Evolutionary conservation across 305 asterid genomes (phyloP).

Genomic region (Fraxinus sp.): DNA sequence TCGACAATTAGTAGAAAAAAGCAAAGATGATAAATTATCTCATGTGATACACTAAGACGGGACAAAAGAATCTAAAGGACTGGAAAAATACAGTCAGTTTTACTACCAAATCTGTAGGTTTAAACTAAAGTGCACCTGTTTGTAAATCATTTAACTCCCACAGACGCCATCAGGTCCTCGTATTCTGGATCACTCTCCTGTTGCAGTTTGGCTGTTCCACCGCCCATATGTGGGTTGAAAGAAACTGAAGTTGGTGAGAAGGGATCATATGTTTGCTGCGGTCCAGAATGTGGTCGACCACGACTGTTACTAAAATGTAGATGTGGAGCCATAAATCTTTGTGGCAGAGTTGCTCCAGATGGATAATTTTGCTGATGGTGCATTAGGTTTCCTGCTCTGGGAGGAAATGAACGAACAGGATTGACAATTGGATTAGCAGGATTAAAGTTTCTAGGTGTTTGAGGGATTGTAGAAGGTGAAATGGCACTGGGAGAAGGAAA

Average conservation of each 20-base stretch:
- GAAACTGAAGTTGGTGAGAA: conserved; percentile 64
- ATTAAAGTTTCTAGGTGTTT: conserved; percentile 51
- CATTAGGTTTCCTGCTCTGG: conserved; percentile 53
- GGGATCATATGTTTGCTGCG: conserved; percentile 75
- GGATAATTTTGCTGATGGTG: conserved; percentile 54
- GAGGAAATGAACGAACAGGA: conserved; percentile 49
- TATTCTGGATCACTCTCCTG: conserved; percentile 76
- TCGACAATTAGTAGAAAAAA: conserved; percentile 19
- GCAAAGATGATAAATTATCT: conserved; percentile 9
- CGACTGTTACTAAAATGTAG: conserved; percentile 51
- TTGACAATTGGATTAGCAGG: conserved; percentile 41
- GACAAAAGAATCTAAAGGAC: conserved; percentile 23
- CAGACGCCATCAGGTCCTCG: conserved; percentile 84
- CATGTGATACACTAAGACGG: conserved; percentile 10
- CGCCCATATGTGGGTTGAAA: conserved; percentile 44
- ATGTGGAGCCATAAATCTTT: conserved; percentile 44
- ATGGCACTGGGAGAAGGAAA: conserved; percentile 39
- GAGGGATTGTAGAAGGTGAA: conserved; percentile 29
- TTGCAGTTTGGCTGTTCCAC: conserved; percentile 39
- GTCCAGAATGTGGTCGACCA: conserved; percentile 47
- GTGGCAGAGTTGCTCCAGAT: conserved; percentile 36
- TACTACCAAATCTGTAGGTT: conserved; percentile 14
- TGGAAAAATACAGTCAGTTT: background rate
- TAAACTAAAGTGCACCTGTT: background rate
- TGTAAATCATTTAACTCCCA: conserved; percentile 61